These are phyloP conservation scores for Fusarium sp. DNA, from an alignment of 2,329 filamentous ascomycete genomes.

Conservation along the genomic window DNA sequence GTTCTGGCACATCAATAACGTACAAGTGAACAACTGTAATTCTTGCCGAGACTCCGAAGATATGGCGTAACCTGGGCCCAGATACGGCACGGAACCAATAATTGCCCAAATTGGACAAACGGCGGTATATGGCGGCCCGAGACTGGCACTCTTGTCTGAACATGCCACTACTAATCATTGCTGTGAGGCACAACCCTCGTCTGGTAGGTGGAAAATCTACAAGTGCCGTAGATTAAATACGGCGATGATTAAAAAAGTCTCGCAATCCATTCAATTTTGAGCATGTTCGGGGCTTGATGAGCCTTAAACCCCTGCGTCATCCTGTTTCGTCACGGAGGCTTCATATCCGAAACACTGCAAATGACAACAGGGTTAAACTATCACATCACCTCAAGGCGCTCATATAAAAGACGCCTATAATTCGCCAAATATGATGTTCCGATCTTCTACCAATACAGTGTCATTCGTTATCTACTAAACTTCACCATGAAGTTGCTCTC, in stretches of 20 bases:
- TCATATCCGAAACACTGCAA: constrained; percentile 2
- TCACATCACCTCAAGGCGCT: neutral
- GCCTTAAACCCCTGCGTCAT: neutral
- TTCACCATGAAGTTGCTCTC: constrained; percentile 17
- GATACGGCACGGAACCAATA: neutral
- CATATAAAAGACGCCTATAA: neutral
- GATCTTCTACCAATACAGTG: rapidly evolving
- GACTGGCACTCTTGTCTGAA: neutral
- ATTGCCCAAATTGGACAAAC: neutral
- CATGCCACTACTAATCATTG: neutral
- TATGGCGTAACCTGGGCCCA: neutral
- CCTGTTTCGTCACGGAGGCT: constrained; percentile 11
- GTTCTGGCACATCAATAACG: no score
- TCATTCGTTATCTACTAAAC: neutral
- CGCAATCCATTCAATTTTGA: neutral
- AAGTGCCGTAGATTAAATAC: neutral
- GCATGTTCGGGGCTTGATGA: neutral
- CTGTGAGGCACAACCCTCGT: neutral
- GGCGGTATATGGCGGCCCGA: neutral
- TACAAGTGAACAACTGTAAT: neutral
- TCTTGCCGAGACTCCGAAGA: neutral
- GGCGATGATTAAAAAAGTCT: neutral
- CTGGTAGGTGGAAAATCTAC: neutral
- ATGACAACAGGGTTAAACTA: neutral
- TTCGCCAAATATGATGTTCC: neutral